Conservation (phyloP, 257 asterid genomes). For the Henckelia pumila region DNA sequence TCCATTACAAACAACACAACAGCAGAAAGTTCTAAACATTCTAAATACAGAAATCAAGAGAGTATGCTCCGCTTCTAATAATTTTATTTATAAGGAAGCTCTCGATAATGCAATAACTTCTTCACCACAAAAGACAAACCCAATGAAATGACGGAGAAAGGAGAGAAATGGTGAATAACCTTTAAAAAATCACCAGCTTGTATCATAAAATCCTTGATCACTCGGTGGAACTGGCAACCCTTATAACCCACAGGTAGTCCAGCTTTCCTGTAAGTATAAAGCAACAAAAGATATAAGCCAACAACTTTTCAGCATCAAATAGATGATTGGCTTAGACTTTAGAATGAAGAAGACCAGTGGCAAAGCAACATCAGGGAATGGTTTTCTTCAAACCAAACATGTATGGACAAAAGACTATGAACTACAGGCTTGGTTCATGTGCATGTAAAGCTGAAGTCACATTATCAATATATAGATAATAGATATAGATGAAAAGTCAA, state of each 20-base stretch:
- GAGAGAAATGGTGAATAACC: conserved; percentile 39
- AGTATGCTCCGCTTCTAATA: neutral
- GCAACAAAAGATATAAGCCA: conserved; percentile 22
- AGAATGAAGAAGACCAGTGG: neutral
- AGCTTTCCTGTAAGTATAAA: conserved; percentile 61
- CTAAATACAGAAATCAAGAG: too few relatives aligned
- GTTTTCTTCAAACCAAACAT: too few relatives aligned
- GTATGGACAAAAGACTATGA: too few relatives aligned
- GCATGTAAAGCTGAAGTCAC: neutral
- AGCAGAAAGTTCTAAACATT: neutral
- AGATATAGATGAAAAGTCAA: neutral
- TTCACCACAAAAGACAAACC: conserved; percentile 5
- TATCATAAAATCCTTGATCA: conserved; percentile 93
- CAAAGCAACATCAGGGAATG: too few relatives aligned
- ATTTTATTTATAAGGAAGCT: neutral
- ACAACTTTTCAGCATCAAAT: conserved; percentile 5
- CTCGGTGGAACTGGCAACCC: conserved; percentile 91
- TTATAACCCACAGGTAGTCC: conserved; percentile 86
- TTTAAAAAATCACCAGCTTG: conserved; percentile 97
- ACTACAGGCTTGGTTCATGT: neutral
- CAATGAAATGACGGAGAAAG: conserved; percentile 5
- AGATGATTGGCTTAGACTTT: neutral
- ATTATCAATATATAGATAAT: too few relatives aligned
- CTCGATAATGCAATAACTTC: conserved; percentile 3
- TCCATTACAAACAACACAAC: neutral